These are phyloP conservation scores for Sphagnum contortum DNA, from an alignment of 225 moss, liverwort and hornwort species.

Conservation along the genomic window DNA sequence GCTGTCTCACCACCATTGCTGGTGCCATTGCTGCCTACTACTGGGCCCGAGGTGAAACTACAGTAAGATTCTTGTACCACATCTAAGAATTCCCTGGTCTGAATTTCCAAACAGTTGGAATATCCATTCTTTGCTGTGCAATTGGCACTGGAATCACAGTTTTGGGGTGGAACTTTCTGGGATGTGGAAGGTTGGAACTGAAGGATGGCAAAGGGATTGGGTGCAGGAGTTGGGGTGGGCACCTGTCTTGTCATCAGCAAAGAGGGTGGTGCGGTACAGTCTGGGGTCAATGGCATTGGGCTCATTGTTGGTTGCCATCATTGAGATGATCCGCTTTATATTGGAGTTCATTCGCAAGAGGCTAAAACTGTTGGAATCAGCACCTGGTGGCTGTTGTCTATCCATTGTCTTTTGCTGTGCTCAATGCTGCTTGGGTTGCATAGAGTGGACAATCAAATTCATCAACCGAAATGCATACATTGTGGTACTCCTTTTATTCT, in stretches of 20 bases:
- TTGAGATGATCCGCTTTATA: slow-evolving; percentile 79
- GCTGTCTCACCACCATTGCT: slow-evolving; percentile 78
- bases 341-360: slow-evolving; percentile 65
- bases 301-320: slow-evolving; percentile 74
- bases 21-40: slow-evolving; percentile 87
- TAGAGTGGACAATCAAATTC: slow-evolving; percentile 91
- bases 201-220: too few species aligned
- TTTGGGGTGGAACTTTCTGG: too few species aligned
- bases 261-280: slow-evolving; percentile 66
- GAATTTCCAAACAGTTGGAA: too few species aligned
- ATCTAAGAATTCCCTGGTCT: background rate
- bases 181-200: too few species aligned
- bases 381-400: slow-evolving; percentile 78
- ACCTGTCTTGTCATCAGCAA: slow-evolving; percentile 72
- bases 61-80: slow-evolving; percentile 33
- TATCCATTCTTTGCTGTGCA: background rate
- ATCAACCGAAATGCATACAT: slow-evolving; percentile 85
- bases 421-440: slow-evolving; percentile 84
- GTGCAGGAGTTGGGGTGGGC: slow-evolving; percentile 54
- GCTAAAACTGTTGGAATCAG: slow-evolving; percentile 50
- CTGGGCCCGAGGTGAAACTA: slow-evolving; percentile 84
- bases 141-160: too few species aligned
- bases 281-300: slow-evolving; percentile 92
- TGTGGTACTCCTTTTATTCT: slow-evolving; percentile 28
- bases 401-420: slow-evolving; percentile 67